Conservation (phyloP, 2,329 filamentous ascomycete species). For the Exophiala phaeomuriformis region DNA sequence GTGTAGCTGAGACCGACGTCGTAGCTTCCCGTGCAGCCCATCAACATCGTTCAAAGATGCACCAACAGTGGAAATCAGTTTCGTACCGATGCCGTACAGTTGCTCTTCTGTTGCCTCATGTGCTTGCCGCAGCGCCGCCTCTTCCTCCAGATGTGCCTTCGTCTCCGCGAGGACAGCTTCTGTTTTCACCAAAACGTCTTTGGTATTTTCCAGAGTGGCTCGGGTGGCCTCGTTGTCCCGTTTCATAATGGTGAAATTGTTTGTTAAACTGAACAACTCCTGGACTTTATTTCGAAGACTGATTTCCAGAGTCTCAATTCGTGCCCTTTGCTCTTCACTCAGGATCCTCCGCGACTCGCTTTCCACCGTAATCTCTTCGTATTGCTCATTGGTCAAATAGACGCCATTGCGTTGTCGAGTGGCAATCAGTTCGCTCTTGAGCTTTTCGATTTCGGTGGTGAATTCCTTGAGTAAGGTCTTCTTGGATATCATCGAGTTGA, state of each 20-base stretch:
- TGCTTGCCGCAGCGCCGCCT: slow-evolving; percentile 70
- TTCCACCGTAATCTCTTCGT: slow-evolving; percentile 83
- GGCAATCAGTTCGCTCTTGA: slow-evolving; percentile 88
- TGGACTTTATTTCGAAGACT: slow-evolving; percentile 91
- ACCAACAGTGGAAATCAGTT: slow-evolving; percentile 69
- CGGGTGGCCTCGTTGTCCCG: slow-evolving; percentile 79
- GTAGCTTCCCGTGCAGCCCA: slow-evolving; percentile 77
- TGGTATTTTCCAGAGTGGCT: slow-evolving; percentile 66
- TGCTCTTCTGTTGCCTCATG: slow-evolving; percentile 78
- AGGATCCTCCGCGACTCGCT: slow-evolving; percentile 89
- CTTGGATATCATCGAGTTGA: slow-evolving; percentile 87
- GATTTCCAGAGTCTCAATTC: slow-evolving; percentile 83
- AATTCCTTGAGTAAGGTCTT: slow-evolving; percentile 87
- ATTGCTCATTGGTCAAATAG: slow-evolving; percentile 80
- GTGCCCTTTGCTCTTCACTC: slow-evolving; percentile 83
- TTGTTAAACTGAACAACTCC: slow-evolving; percentile 78
- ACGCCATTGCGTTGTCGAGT: slow-evolving; percentile 92
- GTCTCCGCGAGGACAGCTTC: slow-evolving; percentile 76
- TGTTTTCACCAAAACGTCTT: slow-evolving; percentile 75
- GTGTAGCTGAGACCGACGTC: slow-evolving; percentile 77
- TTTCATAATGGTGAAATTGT: slow-evolving; percentile 78
- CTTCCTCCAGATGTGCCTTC: slow-evolving; percentile 67
- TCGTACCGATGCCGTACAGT: slow-evolving; percentile 63
- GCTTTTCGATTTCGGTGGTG: slow-evolving; percentile 82
- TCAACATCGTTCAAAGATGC: slow-evolving; percentile 73